phyloP scores from a whole-genome alignment of 1,284 basidiomycete species.

The Apiotrichum laibachii region DNA sequence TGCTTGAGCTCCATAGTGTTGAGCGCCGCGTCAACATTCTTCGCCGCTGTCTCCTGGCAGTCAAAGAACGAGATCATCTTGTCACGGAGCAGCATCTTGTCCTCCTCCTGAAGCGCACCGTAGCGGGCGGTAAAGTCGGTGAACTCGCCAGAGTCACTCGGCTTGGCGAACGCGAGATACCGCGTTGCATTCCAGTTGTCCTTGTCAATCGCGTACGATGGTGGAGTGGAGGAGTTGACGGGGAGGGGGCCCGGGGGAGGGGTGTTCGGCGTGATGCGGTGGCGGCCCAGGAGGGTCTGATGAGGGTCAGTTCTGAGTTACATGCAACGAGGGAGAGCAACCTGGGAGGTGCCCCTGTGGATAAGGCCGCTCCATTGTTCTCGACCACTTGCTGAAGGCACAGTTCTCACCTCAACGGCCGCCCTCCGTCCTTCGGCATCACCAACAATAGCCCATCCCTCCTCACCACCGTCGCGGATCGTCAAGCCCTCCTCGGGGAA shows the following conservation, averaged over 20 bases:
- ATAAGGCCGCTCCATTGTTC: no score
- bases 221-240: slow-evolving; percentile 49
- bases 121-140: slow-evolving; percentile 89
- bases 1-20: slow-evolving; percentile 58
- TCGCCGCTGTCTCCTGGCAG: slow-evolving; percentile 1
- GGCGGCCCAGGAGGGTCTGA: slow-evolving; percentile 67
- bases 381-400: no score
- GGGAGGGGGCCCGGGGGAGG: slow-evolving; percentile 70
- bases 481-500: slow-evolving; percentile 62
- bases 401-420: slow-evolving; percentile 60
- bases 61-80: not conserved
- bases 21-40: slow-evolving; percentile 54
- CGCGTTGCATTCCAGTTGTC: slow-evolving; percentile 53
- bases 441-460: slow-evolving; percentile 68
- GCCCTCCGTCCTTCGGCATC: slow-evolving; percentile 57
- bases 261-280: slow-evolving; percentile 61
- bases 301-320: slow-evolving; percentile 4
- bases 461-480: slow-evolving; percentile 54
- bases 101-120: slow-evolving; percentile 77
- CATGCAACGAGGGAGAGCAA: not conserved
- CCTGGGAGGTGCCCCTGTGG: not conserved
- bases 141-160: slow-evolving; percentile 68
- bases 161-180: slow-evolving; percentile 71
- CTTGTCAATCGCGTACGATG: slow-evolving; percentile 3
- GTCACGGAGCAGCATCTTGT: slow-evolving; percentile 56